These are phyloP conservation scores for Neurospora cerealis DNA, from an alignment of 495 filamentous ascomycete species.

Conservation along the genomic window DNA sequence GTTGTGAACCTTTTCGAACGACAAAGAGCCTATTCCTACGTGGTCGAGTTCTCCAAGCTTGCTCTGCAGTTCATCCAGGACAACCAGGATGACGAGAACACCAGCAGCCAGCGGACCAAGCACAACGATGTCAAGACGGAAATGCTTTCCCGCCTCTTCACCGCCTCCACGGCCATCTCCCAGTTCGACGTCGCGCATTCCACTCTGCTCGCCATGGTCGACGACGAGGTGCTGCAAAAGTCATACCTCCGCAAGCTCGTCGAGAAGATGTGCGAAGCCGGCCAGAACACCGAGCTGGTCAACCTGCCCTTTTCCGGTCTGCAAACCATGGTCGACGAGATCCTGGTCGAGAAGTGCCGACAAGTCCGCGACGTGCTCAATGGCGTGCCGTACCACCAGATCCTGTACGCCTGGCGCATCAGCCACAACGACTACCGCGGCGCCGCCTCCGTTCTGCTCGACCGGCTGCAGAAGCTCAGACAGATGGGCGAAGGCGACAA, in stretches of 20 bases:
- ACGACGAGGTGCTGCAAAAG: constrained; percentile 54
- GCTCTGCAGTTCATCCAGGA: constrained; percentile 54
- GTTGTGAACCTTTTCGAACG: constrained; percentile 73
- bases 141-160: constrained; percentile 74
- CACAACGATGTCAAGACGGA: constrained; percentile 40
- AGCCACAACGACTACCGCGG: constrained; percentile 77
- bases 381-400: constrained; percentile 61
- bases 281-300: constrained; percentile 57
- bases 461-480: constrained; percentile 45
- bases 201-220: constrained; percentile 55
- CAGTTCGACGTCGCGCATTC: constrained; percentile 76
- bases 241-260: constrained; percentile 57
- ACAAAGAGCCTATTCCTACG: constrained; percentile 61
- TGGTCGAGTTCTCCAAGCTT: constrained; percentile 73
- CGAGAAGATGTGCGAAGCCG: constrained; percentile 57
- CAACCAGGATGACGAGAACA: constrained; percentile 28
- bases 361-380: constrained; percentile 45
- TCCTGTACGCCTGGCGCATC: constrained; percentile 84
- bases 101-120: not conserved
- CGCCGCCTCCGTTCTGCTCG: constrained; percentile 66
- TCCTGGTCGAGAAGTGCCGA: constrained; percentile 54
- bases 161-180: constrained; percentile 61
- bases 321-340: constrained; percentile 65
- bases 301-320: constrained; percentile 69
- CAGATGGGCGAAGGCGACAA: constrained; percentile 36